phyloP scores from a whole-genome alignment of 139 green algal genomes.

The Pycnococcus provasolii region DNA sequence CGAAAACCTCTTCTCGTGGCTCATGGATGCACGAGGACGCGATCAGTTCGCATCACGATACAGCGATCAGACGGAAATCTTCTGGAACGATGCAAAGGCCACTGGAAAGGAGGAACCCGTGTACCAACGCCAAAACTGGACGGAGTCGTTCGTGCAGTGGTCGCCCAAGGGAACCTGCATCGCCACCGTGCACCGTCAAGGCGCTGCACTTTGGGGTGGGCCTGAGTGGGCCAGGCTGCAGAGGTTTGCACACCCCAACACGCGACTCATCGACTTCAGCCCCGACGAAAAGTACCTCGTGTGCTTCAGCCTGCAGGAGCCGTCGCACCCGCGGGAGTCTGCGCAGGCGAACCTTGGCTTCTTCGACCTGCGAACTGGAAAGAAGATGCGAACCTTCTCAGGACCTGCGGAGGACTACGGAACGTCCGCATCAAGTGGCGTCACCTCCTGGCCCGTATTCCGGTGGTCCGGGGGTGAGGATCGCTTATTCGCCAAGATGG shows the following conservation, averaged over 20 bases:
- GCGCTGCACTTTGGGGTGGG: slow-evolving; percentile 83
- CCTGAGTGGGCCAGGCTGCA: slow-evolving; percentile 52
- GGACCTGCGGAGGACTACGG: slow-evolving; percentile 66
- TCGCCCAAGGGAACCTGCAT: slow-evolving; percentile 65
- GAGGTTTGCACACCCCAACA: slow-evolving; percentile 51
- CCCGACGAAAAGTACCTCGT: slow-evolving; percentile 78
- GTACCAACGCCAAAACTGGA: slow-evolving; percentile 60
- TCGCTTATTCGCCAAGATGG: slow-evolving; percentile 81
- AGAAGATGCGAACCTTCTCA: slow-evolving; percentile 53
- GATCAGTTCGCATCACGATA: slow-evolving; percentile 90
- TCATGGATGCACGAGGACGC: slow-evolving; percentile 75
- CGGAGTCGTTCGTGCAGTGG: slow-evolving; percentile 89
- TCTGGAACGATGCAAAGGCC: slow-evolving; percentile 60
- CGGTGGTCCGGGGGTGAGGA: slow-evolving; percentile 72
- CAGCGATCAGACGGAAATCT: slow-evolving; percentile 66
- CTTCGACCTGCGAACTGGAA: slow-evolving; percentile 59
- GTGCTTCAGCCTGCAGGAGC: slow-evolving; percentile 57
- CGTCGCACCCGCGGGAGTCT: slow-evolving; percentile 47
- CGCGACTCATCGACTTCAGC: slow-evolving; percentile 75
- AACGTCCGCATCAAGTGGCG: slow-evolving; percentile 40
- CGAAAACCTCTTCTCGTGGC: slow-evolving; percentile 76
- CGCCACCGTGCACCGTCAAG: slow-evolving; percentile 78
- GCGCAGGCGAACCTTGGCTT: slow-evolving; percentile 52
- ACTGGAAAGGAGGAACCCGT: slow-evolving; percentile 30
- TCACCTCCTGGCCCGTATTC: slow-evolving; percentile 76